Conservation (phyloP, 78 protist species). For the Emiliania huxleyi region DNA sequence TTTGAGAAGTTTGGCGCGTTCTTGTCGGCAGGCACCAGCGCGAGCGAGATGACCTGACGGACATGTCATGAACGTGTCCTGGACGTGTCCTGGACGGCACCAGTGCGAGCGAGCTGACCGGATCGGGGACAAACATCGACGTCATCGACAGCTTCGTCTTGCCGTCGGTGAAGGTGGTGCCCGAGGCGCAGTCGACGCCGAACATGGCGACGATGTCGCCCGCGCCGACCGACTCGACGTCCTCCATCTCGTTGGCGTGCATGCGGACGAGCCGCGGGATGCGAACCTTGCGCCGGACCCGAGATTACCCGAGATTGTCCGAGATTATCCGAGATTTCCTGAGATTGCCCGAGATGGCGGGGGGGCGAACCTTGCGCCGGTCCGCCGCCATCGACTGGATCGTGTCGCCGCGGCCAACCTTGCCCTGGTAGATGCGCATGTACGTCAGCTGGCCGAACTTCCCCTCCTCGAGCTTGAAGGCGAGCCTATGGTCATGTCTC, state of each 20-base stretch:
- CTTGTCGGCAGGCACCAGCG: slow-evolving; percentile 61
- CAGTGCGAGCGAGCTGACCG: slow-evolving; percentile 88
- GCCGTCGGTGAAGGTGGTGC: slow-evolving; percentile 87
- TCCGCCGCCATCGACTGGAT: slow-evolving; percentile 63
- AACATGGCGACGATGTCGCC: slow-evolving; percentile 96
- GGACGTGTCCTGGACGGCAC: too few species aligned
- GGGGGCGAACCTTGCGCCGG: slow-evolving; percentile 47
- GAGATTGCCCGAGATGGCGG: too few species aligned
- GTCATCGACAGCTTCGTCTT: slow-evolving; percentile 23
- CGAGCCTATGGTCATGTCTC: too few species aligned
- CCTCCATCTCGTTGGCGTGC: slow-evolving; percentile 90
- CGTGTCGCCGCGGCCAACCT: slow-evolving; percentile 67
- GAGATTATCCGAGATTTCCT: too few species aligned
- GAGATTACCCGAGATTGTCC: too few species aligned
- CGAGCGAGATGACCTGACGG: too few species aligned
- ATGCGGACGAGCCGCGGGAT: slow-evolving; percentile 87
- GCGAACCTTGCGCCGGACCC: too few species aligned
- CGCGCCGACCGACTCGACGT: slow-evolving; percentile 55
- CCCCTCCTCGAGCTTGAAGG: slow-evolving; percentile 91
- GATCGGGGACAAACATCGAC: slow-evolving; percentile 91
- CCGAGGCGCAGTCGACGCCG: slow-evolving; percentile 94
- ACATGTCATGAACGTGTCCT: too few species aligned
- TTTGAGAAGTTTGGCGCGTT: slow-evolving; percentile 49
- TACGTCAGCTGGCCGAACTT: slow-evolving; percentile 89
- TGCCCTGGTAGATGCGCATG: slow-evolving; percentile 87